Base-by-base conservation (phyloP, 2,329 filamentous ascomycete genomes). In the Geoglossum cookeanum region DNA sequence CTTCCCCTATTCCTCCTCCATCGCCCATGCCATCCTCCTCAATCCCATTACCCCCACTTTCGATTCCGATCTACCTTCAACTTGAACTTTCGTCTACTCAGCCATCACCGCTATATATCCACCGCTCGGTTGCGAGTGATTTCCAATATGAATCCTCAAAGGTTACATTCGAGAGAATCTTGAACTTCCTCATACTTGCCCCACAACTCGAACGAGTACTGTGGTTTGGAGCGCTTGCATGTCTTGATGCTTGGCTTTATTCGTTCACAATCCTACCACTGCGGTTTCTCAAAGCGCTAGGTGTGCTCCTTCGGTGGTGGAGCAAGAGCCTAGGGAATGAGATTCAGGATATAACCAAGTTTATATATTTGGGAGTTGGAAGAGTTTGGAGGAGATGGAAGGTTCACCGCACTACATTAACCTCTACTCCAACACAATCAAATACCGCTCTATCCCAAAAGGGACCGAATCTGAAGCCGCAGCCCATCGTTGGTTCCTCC, bases 191-290 rank as follows among this genome's bases (percentile, higher is more conserved):
- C 4, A 74, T 89, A 30, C 72, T 98, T 3, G 89, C 91, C 0
- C 78, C 81, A 0, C 86, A 85, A 60, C 75, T 98, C 4, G 92
- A 98, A 70, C 79, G 84, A 51, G 84, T 90, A 0, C 77, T 98
- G 4, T 81, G 83, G 59, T 97, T 98, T 70, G 92, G 92, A 5
- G 83, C 87, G 0, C 71, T 97, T 37, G 90, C 91, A 5, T 98
- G 92, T 69, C 75, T 98, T 4, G 92, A 98, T 68, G 86, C 91
- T 1, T 98, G 91, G 89, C 78, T 98, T 1, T 92, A 96, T 70
- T 94, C 88, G 0, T 94, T 98, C 64, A 98, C 92, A 0, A 95
- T 98, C 49, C 74, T 98, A 0, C 92, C 92, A 0, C 77, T 98
- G 59, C 80, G 92, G 1, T 97, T 98, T 64, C 68, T 85, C 57